These are phyloP conservation scores for Alternaria ventricosa DNA, from an alignment of 2,329 filamentous ascomycete species.

Conservation along the genomic window DNA sequence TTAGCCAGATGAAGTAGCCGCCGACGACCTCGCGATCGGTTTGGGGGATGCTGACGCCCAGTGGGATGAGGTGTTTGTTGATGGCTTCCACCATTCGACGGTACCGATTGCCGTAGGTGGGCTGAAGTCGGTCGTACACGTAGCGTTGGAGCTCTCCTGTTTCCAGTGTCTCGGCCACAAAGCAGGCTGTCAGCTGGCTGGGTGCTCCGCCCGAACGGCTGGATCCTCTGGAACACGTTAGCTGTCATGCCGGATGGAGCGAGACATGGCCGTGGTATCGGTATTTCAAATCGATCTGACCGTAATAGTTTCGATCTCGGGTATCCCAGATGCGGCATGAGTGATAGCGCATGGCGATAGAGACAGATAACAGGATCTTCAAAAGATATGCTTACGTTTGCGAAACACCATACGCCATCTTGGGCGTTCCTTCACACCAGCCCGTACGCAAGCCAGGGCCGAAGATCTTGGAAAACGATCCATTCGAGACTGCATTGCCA, in stretches of 20 bases:
- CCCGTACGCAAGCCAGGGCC: slow-evolving; percentile 83
- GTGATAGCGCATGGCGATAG: background rate
- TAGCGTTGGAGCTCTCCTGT: slow-evolving; percentile 60
- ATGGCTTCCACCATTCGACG: slow-evolving; percentile 66
- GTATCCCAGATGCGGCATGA: background rate
- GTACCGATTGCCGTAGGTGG: slow-evolving; percentile 63
- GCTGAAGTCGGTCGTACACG: slow-evolving; percentile 61
- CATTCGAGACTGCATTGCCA: slow-evolving; percentile 84
- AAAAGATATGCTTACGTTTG: slow-evolving; percentile 59
- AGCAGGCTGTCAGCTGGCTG: slow-evolving; percentile 64
- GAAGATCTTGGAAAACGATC: slow-evolving; percentile 86
- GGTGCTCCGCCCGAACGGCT: slow-evolving; percentile 66
- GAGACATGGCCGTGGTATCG: slow-evolving; percentile 6
- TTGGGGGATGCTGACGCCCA: slow-evolving; percentile 63
- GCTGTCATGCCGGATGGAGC: slow-evolving; percentile 15
- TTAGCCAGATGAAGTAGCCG: slow-evolving; percentile 87
- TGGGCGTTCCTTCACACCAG: slow-evolving; percentile 79
- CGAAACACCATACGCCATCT: slow-evolving; percentile 65
- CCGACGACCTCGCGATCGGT: slow-evolving; percentile 64
- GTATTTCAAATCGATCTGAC: background rate
- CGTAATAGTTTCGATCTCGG: background rate
- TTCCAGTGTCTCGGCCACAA: slow-evolving; percentile 62
- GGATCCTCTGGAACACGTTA: slow-evolving; percentile 57
- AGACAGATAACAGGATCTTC: background rate
- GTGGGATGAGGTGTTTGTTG: slow-evolving; percentile 63